Evolutionary conservation across 2,329 filamentous ascomycete species (phyloP).

Genomic region (Elsinoe ampelina): DNA sequence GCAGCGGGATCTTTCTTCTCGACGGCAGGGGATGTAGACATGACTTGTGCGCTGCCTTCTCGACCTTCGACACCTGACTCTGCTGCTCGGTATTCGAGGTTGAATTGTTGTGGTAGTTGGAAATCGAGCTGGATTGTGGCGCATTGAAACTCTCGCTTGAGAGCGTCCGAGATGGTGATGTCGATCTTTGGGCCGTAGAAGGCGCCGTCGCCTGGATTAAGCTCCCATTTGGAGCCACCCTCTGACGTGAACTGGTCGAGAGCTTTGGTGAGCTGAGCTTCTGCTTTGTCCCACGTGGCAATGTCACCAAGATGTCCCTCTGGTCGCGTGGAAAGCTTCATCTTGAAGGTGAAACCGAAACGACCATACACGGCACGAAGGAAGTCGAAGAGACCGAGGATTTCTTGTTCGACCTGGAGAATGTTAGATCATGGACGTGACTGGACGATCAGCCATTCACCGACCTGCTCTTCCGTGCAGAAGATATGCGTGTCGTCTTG

Average conservation of each 20-base stretch:
- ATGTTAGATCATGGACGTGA: background rate
- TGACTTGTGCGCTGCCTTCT: conserved; percentile 31
- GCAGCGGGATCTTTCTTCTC: conserved; percentile 33
- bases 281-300: conserved; percentile 81
- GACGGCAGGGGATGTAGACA: conserved; percentile 25
- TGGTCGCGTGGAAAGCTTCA: conserved; percentile 84
- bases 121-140: conserved; percentile 94
- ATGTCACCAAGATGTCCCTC: conserved; percentile 84
- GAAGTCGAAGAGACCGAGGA: conserved; percentile 80
- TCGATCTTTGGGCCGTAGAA: conserved; percentile 99
- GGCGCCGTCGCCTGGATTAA: conserved; percentile 90
- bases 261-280: conserved; percentile 68
- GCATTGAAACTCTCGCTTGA: conserved; percentile 77
- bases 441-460: background rate
- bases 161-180: conserved; percentile 82
- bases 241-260: conserved; percentile 63
- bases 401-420: conserved; percentile 55
- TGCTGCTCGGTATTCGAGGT: conserved; percentile 68
- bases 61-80: conserved; percentile 48
- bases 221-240: conserved; percentile 64
- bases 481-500: conserved; percentile 97
- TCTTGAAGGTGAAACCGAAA: conserved; percentile 81
- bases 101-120: conserved; percentile 76
- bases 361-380: conserved; percentile 69
- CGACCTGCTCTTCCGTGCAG: conserved; percentile 68